Conservation (phyloP, 805 yeast genomes). For the Barnettozyma sp. region DNA sequence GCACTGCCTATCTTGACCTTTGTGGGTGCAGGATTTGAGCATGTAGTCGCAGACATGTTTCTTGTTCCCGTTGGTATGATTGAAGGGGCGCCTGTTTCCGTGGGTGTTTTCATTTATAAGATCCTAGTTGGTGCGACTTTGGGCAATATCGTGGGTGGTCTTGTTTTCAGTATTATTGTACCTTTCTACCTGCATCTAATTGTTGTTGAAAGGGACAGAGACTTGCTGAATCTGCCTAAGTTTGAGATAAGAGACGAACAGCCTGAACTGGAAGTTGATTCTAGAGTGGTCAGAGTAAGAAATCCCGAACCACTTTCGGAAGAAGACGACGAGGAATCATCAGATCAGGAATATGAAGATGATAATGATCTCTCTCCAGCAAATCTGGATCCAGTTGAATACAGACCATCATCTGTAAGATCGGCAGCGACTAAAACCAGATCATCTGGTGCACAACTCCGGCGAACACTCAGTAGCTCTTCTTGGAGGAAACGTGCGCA, state of each 20-base stretch:
- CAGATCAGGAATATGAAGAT: slow-evolving; percentile 4
- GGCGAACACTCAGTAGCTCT: slow-evolving; percentile 8
- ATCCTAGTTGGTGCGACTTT: slow-evolving; percentile 60
- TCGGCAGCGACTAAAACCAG: no score
- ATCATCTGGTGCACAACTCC: not conserved
- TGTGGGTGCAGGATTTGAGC: slow-evolving; percentile 73
- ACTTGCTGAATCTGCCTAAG: slow-evolving; percentile 52
- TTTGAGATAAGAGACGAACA: slow-evolving; percentile 75
- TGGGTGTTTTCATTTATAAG: slow-evolving; percentile 66
- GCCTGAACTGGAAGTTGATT: slow-evolving; percentile 69
- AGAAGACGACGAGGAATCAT: not conserved
- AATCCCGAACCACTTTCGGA: no score
- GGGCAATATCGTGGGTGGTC: slow-evolving; percentile 80
- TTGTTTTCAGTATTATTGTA: slow-evolving; percentile 51
- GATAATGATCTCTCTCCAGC: no score
- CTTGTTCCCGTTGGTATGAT: slow-evolving; percentile 58
- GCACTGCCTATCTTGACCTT: slow-evolving; percentile 67
- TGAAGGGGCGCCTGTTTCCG: slow-evolving; percentile 57
- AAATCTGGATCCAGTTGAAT: slow-evolving; percentile 18
- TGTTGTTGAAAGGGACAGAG: slow-evolving; percentile 67
- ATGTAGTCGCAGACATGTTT: slow-evolving; percentile 79
- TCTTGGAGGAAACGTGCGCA: slow-evolving; percentile 7
- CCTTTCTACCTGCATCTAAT: slow-evolving; percentile 71
- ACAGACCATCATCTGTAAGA: slow-evolving; percentile 19
- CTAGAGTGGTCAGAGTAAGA: slow-evolving; percentile 69